Percentiles rank a stretch among this genome's conserved stretches.
phyloP scores from a whole-genome alignment of 768 basidiomycete genomes.

The Amanita pallidorosea region DNA sequence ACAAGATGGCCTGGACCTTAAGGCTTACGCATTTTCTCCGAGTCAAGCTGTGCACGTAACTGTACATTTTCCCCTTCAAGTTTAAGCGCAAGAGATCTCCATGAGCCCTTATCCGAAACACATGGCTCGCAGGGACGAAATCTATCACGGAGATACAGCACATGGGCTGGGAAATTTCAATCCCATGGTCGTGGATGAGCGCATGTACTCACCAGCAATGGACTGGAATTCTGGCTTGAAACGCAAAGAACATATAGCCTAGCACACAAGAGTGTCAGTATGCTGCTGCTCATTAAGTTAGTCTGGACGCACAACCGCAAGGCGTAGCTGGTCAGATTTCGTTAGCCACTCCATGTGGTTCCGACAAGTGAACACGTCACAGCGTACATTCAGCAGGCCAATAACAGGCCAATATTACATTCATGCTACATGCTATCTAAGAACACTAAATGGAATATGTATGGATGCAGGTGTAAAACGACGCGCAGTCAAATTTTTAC shows the following conservation, averaged over 20 bases:
- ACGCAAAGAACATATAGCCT: conserved; percentile 38
- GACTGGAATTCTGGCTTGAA: conserved; percentile 32
- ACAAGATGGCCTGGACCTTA: neutral
- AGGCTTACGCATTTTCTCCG: conserved; percentile 29
- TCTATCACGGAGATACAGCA: conserved; percentile 26
- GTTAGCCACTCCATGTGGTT: neutral
- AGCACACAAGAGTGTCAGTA: conserved; percentile 2
- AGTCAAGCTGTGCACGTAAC: conserved; percentile 29
- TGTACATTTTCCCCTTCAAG: conserved; percentile 27
- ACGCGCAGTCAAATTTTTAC: neutral
- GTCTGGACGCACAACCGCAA: conserved; percentile 25
- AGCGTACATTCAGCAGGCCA: neutral
- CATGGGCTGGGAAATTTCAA: conserved; percentile 24
- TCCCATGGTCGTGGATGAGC: neutral
- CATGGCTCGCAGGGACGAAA: conserved; percentile 19
- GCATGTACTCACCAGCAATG: conserved; percentile 23
- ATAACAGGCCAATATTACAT: neutral
- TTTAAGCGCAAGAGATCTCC: conserved; percentile 30
- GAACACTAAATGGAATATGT: neutral
- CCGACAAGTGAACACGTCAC: too few species aligned
- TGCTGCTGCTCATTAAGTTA: neutral
- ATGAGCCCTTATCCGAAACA: conserved; percentile 17
- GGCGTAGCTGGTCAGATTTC: conserved; percentile 23
- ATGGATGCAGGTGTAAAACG: neutral
- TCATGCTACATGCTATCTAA: neutral